Conservation (phyloP, 2,329 filamentous ascomycete species). For the Colletotrichum cuscutae region DNA sequence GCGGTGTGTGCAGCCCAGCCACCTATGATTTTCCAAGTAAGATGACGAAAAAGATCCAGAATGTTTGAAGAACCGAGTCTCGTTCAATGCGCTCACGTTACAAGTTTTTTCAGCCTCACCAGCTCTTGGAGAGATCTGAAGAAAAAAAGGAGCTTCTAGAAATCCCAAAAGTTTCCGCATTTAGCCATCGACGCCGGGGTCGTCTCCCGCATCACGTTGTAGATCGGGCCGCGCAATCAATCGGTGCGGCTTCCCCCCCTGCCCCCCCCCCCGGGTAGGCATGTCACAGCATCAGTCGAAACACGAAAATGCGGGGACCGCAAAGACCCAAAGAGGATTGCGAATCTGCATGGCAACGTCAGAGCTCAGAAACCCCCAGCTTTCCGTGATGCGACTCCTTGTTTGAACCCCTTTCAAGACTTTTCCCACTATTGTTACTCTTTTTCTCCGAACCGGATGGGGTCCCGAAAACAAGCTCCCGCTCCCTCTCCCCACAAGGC, state of each 20-base stretch:
- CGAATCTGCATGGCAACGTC: conserved; percentile 19
- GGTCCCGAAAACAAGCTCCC: conserved; percentile 4
- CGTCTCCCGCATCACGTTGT: conserved; percentile 19
- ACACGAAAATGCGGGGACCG: conserved; percentile 10
- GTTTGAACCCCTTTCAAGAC: background rate
- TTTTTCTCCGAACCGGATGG: conserved; percentile 5
- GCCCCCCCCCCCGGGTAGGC: background rate
- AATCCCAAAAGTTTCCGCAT: conserved; percentile 1
- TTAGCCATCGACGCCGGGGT: conserved; percentile 1
- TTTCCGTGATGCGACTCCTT: conserved; percentile 14
- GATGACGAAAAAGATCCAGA: too few relatives aligned
- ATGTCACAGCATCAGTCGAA: conserved; percentile 10
- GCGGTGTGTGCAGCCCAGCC: too few relatives aligned
- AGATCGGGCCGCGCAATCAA: conserved; percentile 21
- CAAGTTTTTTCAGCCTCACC: conserved; percentile 2
- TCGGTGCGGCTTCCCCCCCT: background rate
- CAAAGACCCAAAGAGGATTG: background rate
- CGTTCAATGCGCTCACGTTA: conserved; percentile 8
- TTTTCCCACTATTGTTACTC: background rate
- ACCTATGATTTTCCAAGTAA: too few relatives aligned
- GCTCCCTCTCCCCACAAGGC: conserved; percentile 5
- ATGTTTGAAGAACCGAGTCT: conserved; percentile 10
- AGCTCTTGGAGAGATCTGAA: background rate
- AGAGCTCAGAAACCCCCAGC: conserved; percentile 19
- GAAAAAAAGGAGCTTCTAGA: conserved; percentile 8